Conservation (phyloP, 116 monocot species). For the Cymodocea nodosa region DNA sequence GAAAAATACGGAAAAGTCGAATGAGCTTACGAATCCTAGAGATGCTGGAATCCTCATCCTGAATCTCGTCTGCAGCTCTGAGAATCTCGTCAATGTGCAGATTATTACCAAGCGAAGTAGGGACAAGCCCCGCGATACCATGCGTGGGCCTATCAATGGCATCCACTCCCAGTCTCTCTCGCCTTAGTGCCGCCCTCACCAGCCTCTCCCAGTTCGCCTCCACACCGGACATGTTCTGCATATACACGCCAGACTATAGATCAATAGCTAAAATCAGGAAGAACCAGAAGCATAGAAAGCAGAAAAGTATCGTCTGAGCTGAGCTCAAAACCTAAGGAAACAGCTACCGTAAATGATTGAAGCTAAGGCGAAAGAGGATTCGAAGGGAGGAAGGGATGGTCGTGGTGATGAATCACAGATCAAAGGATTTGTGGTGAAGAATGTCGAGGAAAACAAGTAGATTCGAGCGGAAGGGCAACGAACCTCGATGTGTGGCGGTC, state of each 20-base stretch:
- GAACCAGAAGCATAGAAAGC: not conserved
- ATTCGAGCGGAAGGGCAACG: too few species aligned
- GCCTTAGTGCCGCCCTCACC: constrained; percentile 54
- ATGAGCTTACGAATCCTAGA: constrained; percentile 57
- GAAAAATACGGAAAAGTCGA: not conserved
- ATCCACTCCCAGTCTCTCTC: constrained; percentile 38
- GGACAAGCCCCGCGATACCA: constrained; percentile 68
- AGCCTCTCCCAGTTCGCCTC: constrained; percentile 85
- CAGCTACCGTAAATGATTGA: too few species aligned
- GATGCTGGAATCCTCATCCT: constrained; percentile 70
- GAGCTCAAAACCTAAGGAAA: too few species aligned
- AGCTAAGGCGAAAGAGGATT: too few species aligned
- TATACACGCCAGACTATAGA: not conserved
- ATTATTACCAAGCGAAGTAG: constrained; percentile 63
- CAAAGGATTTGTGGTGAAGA: too few species aligned
- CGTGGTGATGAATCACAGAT: too few species aligned
- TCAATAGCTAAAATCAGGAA: not conserved
- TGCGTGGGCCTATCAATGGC: constrained; percentile 29
- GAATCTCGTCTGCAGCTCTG: constrained; percentile 78
- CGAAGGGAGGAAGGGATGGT: too few species aligned
- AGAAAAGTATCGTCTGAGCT: too few species aligned
- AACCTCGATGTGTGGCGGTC: too few species aligned
- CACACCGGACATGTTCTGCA: constrained; percentile 37
- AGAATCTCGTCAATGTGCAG: constrained; percentile 88
- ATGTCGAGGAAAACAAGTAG: too few species aligned